phyloP scores from a whole-genome alignment of 2,329 filamentous ascomycete species.

The Trichoderma aggressivum region DNA sequence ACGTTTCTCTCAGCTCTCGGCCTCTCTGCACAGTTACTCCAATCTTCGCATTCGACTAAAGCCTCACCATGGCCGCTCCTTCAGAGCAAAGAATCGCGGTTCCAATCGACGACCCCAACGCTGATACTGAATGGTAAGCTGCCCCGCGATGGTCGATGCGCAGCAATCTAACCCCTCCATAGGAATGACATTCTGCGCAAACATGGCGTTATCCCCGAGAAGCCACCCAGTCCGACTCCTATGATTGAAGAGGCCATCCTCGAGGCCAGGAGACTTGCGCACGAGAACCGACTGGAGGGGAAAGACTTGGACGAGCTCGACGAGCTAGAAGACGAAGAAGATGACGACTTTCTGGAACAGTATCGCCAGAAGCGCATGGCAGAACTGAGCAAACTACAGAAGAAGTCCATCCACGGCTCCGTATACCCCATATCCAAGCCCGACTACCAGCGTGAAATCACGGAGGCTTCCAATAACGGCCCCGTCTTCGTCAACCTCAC shows the following conservation, averaged over 20 bases:
- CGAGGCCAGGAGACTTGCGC: slow-evolving; percentile 76
- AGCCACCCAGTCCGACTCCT: slow-evolving; percentile 89
- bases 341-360: slow-evolving; percentile 83
- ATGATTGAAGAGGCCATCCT: slow-evolving; percentile 92
- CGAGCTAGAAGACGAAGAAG: slow-evolving; percentile 91
- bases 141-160: slow-evolving; percentile 25
- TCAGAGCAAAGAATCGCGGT: slow-evolving; percentile 67
- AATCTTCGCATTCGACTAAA: no score
- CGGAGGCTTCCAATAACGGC: slow-evolving; percentile 74
- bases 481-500: slow-evolving; percentile 77
- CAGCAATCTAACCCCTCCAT: slow-evolving; percentile 26
- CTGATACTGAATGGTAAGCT: slow-evolving; percentile 90
- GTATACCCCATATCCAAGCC: slow-evolving; percentile 95
- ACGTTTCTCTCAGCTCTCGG: neutral
- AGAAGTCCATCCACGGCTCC: slow-evolving; percentile 77
- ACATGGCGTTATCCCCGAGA: slow-evolving; percentile 96
- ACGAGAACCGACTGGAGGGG: slow-evolving; percentile 89
- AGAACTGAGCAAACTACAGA: slow-evolving; percentile 72
- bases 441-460: slow-evolving; percentile 88
- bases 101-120: slow-evolving; percentile 90
- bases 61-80: slow-evolving; percentile 54
- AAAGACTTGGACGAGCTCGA: slow-evolving; percentile 93
- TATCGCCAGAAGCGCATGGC: slow-evolving; percentile 86
- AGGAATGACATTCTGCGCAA: slow-evolving; percentile 99
- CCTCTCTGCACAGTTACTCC: neutral